A percentile compares a stretch with the other conserved stretches of the same genome.
Conservation (phyloP, 2,329 filamentous ascomycete genomes). For the Rhynchosporium graminicola region DNA sequence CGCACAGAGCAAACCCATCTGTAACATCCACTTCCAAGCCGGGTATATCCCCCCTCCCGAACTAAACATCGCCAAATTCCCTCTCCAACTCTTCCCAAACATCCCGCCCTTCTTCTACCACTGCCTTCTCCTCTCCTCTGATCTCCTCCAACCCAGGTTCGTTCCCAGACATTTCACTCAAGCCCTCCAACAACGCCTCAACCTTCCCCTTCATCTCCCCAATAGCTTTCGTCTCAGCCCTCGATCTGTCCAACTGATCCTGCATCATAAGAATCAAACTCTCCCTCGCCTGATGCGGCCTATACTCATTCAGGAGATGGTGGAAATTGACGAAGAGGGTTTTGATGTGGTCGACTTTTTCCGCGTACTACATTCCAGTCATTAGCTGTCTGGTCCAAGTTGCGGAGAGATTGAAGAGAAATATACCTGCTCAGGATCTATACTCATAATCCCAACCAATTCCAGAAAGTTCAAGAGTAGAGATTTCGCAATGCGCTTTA, state of each 20-base stretch:
- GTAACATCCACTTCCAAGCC: not conserved
- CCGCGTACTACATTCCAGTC: slow-evolving; percentile 51
- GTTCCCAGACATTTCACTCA: slow-evolving; percentile 51
- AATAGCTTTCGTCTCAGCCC: slow-evolving; percentile 71
- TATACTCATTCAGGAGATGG: slow-evolving; percentile 90
- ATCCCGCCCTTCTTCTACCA: slow-evolving; percentile 36
- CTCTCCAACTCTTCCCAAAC: slow-evolving; percentile 49
- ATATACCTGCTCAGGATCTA: slow-evolving; percentile 59
- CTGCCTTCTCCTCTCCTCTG: slow-evolving; percentile 24
- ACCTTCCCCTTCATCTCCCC: slow-evolving; percentile 70
- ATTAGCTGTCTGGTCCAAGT: slow-evolving; percentile 2
- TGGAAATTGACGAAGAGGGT: slow-evolving; percentile 89
- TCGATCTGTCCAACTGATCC: slow-evolving; percentile 72
- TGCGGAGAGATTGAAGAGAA: not conserved
- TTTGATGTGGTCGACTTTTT: slow-evolving; percentile 76
- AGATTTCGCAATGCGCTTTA: slow-evolving; percentile 79
- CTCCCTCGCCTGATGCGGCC: slow-evolving; percentile 89
- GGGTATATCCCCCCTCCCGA: not conserved
- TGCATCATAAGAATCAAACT: slow-evolving; percentile 87
- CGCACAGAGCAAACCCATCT: too few species aligned
- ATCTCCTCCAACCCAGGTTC: slow-evolving; percentile 6
- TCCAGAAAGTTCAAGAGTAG: slow-evolving; percentile 88
- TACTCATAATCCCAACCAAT: slow-evolving; percentile 69
- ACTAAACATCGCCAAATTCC: slow-evolving; percentile 41
- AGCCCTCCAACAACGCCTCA: slow-evolving; percentile 68